These are phyloP conservation scores for Inonotus hispidus DNA, from an alignment of 1,284 basidiomycete genomes.

Conservation along the genomic window DNA sequence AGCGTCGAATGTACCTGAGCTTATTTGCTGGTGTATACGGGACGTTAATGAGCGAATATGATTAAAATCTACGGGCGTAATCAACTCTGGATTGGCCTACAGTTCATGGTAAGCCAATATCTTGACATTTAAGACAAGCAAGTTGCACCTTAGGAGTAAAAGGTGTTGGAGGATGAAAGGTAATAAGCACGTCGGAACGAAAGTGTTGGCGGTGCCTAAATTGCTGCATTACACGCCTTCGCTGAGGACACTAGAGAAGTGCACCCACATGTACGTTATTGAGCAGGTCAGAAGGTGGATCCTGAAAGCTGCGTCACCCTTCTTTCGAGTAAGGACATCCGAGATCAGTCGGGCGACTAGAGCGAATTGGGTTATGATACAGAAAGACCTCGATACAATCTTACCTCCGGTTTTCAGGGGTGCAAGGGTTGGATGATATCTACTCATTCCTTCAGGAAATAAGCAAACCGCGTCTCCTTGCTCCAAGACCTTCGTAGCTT, in stretches of 20 bases:
- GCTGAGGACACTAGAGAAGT: background rate
- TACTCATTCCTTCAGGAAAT: constrained; percentile 80
- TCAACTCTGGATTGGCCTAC: constrained; percentile 63
- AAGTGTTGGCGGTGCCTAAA: constrained; percentile 65
- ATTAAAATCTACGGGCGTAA: constrained; percentile 59
- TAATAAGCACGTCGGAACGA: constrained; percentile 79
- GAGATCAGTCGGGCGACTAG: constrained; percentile 75
- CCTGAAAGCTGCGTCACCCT: constrained; percentile 61
- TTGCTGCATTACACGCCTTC: constrained; percentile 32
- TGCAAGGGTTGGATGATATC: constrained; percentile 77
- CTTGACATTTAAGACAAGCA: constrained; percentile 2
- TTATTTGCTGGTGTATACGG: constrained; percentile 61
- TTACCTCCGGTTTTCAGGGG: constrained; percentile 80
- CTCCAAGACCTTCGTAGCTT: constrained; percentile 55
- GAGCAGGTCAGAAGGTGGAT: constrained; percentile 73
- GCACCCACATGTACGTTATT: constrained; percentile 70
- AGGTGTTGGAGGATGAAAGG: constrained; percentile 69
- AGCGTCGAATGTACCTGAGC: constrained; percentile 71
- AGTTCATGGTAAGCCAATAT: background rate
- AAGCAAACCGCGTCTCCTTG: constrained; percentile 74
- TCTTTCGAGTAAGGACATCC: constrained; percentile 68
- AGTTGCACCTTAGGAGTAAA: constrained; percentile 58
- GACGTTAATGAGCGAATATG: constrained; percentile 58
- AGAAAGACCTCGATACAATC: constrained; percentile 20
- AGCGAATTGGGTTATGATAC: background rate